These are phyloP conservation scores for Aspergillus ustus DNA, from an alignment of 2,329 filamentous ascomycete genomes.

Conservation along the genomic window DNA sequence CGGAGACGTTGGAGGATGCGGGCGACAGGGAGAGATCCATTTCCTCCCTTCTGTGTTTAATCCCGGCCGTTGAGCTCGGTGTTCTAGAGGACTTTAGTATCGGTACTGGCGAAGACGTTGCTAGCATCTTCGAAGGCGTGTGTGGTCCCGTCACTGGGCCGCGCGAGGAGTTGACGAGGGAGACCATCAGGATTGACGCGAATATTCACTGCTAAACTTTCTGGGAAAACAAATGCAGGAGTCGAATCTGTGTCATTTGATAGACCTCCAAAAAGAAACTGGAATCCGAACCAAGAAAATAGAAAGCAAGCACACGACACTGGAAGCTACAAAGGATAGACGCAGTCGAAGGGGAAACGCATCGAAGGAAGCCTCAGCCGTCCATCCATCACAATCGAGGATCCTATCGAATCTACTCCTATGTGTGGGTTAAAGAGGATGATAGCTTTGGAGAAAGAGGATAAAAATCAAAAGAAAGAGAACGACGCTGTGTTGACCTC, in stretches of 20 bases:
- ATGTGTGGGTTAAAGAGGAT: background rate
- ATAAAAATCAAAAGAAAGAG: constrained; percentile 12
- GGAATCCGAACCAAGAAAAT: constrained; percentile 3
- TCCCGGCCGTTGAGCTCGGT: constrained; percentile 27
- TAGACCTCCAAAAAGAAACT: constrained; percentile 16
- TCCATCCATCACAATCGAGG: constrained; percentile 22
- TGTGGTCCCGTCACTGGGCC: constrained; percentile 32
- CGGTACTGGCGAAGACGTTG: constrained; percentile 37
- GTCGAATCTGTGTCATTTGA: constrained; percentile 28
- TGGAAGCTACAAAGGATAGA: constrained; percentile 22
- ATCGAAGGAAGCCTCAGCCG: constrained; percentile 21
- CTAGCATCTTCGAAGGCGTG: constrained; percentile 37
- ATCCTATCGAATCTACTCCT: constrained; percentile 2
- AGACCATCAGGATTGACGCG: constrained; percentile 36
- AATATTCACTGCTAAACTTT: constrained; percentile 16
- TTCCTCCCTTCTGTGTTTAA: constrained; percentile 46
- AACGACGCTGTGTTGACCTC: constrained; percentile 7
- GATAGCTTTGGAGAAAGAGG: constrained; percentile 12
- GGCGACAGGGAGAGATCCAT: constrained; percentile 40
- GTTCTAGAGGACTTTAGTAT: constrained; percentile 44
- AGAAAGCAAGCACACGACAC: constrained; percentile 27
- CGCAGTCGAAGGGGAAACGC: constrained; percentile 5
- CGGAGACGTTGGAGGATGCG: constrained; percentile 35
- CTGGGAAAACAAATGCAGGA: constrained; percentile 12
- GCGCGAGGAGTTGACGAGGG: constrained; percentile 35